These are phyloP conservation scores for Colletotrichum echinochloae DNA, from an alignment of 2,329 filamentous ascomycete species.

Conservation along the genomic window DNA sequence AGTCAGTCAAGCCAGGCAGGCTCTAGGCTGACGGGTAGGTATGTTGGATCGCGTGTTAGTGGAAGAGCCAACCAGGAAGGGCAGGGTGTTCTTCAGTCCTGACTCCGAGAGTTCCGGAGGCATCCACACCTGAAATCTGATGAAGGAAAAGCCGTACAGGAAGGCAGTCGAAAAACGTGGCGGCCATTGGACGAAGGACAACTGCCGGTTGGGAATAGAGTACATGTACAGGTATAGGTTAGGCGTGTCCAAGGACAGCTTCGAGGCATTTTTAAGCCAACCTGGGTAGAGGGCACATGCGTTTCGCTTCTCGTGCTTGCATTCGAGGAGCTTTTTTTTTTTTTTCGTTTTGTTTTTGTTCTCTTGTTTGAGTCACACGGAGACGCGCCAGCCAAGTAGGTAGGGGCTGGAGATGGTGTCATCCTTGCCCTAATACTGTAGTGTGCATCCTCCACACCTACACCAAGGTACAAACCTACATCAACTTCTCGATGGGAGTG, in stretches of 20 bases:
- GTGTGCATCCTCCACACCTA: background rate
- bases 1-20: background rate
- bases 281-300: no score
- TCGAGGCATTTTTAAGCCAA: background rate
- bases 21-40: background rate
- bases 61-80: background rate
- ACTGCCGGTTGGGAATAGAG: no score
- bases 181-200: background rate
- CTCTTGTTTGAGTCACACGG: conserved; percentile 19
- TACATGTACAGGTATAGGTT: background rate
- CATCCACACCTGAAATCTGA: conserved; percentile 12
- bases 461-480: background rate
- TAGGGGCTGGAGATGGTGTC: background rate
- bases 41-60: conserved; percentile 22
- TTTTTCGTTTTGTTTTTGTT: no score
- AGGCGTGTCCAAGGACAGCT: background rate
- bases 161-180: background rate
- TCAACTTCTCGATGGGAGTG: background rate
- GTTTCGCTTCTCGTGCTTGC: background rate
- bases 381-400: no score
- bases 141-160: background rate
- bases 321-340: background rate
- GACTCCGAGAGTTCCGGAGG: conserved; percentile 35
- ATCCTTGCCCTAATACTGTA: background rate
- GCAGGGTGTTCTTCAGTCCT: background rate